phyloP scores from a whole-genome alignment of 805 yeast species.

The Ogataea thermomethanolica region DNA sequence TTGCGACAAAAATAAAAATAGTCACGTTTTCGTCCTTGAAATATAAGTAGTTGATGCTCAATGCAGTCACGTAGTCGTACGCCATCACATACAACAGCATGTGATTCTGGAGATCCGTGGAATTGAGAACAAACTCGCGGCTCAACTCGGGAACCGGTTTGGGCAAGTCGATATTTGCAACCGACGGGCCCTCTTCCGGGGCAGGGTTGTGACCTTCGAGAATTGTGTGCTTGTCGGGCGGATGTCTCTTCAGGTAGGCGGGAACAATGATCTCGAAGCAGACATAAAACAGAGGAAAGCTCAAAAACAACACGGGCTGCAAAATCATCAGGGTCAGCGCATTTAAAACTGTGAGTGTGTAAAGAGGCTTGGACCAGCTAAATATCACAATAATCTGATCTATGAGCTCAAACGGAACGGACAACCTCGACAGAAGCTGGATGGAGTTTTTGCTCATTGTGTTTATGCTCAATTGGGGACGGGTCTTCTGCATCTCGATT shows the following conservation, averaged over 20 bases:
- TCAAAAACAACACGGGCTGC: constrained; percentile 53
- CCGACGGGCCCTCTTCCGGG: constrained; percentile 49
- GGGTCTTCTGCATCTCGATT: constrained; percentile 52
- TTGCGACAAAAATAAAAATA: constrained; percentile 43
- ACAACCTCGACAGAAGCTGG: constrained; percentile 56
- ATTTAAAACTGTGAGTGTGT: constrained; percentile 53
- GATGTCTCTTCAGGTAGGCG: constrained; percentile 55
- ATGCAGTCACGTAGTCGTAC: constrained; percentile 53
- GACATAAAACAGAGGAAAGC: constrained; percentile 53
- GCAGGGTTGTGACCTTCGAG: constrained; percentile 37
- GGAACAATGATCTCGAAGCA: constrained; percentile 62
- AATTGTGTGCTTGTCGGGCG: constrained; percentile 48
- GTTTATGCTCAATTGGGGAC: constrained; percentile 71
- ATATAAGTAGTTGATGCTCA: constrained; percentile 55
- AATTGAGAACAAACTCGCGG: constrained; percentile 70
- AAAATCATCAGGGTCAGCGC: constrained; percentile 41
- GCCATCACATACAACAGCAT: constrained; percentile 60
- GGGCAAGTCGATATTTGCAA: constrained; percentile 48
- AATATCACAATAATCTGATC: constrained; percentile 54
- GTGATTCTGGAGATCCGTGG: constrained; percentile 82
- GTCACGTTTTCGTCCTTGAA: constrained; percentile 63
- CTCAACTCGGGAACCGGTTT: constrained; percentile 77
- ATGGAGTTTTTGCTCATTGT: constrained; percentile 67
- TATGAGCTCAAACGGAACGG: constrained; percentile 56
- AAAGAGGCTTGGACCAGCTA: constrained; percentile 62